Evolutionary conservation across 2,329 filamentous ascomycete genomes (phyloP), one percentile per base, ranked within the genome.

Genomic region (Aspergillus novofumigatus): DNA sequence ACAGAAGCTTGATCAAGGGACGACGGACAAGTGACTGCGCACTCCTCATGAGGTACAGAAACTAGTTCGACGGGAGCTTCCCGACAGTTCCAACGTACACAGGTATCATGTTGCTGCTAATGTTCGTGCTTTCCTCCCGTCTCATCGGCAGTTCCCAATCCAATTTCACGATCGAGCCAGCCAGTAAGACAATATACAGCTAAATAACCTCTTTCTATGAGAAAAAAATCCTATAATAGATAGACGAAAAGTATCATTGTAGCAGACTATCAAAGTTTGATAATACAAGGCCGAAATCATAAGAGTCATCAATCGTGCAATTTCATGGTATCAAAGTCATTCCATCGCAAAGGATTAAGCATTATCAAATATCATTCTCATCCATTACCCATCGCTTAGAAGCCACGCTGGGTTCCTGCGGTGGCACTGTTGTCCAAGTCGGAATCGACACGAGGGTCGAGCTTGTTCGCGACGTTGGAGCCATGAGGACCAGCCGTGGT

Each of bases 371-470:
- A 38, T 17, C 32, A 38, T 17, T 38, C 14, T 17, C 32, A 38
- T 17, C 5, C 14, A 17, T 17, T 6, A 14, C 5, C 11, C 5
- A 14, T 7, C 32, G 6, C 8, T 23, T 52, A 56, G 29, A 51
- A 50, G 7, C 51, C 51, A 29, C 52, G 56, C 51, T 60, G 56
- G 17, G 53, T 51, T 3, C 47, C 47, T 7, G 53, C 3, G 7
- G 38, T 49, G 10, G 17, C 32, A 9, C 59, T 29, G 55, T 61
- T 55, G 29, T 62, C 60, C 28, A 62, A 29, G 63, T 84, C 80
- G 45, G 77, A 80, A 67, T 84, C 81, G 48, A 84, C 72, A 26
- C 81, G 76, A 21, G 82, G 83, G 63, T 85, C 83, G 3, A 71
- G 67, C 45, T 80, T 79, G 70, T 85, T 85, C n/a, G 73, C 72